Base-by-base conservation (phyloP, 1,284 basidiomycete genomes). In the Leccinum fuscescens region DNA sequence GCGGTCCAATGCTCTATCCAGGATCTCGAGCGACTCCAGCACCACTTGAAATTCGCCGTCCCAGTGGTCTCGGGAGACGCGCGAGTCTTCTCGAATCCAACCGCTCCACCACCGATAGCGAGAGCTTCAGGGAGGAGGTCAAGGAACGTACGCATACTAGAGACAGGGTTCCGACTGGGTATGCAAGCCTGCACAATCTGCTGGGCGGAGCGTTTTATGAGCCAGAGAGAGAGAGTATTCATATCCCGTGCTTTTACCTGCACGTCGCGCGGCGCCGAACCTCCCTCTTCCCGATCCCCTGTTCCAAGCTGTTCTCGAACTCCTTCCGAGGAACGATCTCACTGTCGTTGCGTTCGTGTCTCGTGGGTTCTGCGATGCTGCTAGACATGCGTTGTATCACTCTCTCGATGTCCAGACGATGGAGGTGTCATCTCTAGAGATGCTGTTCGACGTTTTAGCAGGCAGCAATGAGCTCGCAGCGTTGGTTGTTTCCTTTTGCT, bases 11-110 rank as follows among this genome's bases (percentile, higher is more conserved):
- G 15, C 37, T 3, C 63, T 74, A 37, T 57, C 72, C 3, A 61
- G 72, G 27, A 20, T 62, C 22, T 75, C 73, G 8, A 67, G 59
- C 54, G 61, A 61, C 35, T 63, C 67, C 1, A 69, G 1, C 46
- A 15, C 64, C 3, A 52, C 22, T 74, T 2, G 71, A 72, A 57
- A 72, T 72, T 29, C 71, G 71, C 35, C 66, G 72, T 14, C 71
- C 71, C 15, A 72, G 73, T n/a, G 71, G 71, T 33, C 50, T 72
- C 6, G 71, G 71, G 29, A 60, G 73, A 51, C 69, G 73, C 6
- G 71, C 71, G 3, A 74, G 69, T 44, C 48, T 70, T 17, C 42
- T 73, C 17, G 72, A 57, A 51, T 67, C 68, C 27, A 24, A 15
- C 5, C 56, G 58, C 35, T 64, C 70, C 4, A 3, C 56, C 22